Conservation (phyloP, 2,329 filamentous ascomycete genomes). For the Teratosphaeria destructans region DNA sequence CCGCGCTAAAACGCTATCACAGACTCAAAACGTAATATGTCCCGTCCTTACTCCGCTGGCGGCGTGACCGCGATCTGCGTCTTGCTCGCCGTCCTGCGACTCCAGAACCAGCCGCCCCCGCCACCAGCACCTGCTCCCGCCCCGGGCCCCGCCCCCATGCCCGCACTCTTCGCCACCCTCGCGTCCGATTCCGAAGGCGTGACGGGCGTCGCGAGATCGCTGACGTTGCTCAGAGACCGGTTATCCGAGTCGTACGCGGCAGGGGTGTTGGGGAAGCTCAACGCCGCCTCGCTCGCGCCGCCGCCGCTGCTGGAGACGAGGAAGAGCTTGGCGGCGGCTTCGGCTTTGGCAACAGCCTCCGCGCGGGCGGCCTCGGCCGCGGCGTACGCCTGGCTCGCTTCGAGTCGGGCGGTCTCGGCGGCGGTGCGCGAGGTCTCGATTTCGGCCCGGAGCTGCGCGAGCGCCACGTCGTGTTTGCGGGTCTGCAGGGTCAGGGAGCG, state of each 20-base stretch:
- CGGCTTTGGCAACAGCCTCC: background rate
- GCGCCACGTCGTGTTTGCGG: constrained; percentile 12
- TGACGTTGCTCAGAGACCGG: background rate
- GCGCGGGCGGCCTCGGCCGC: background rate
- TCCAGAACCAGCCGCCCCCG: constrained; percentile 24
- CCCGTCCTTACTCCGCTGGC: constrained; percentile 1
- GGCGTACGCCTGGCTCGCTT: background rate
- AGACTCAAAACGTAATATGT: too few species aligned
- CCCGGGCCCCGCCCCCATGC: constrained; percentile 2
- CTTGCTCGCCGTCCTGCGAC: constrained; percentile 18
- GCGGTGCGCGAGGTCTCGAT: constrained; percentile 6
- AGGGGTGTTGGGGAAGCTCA: constrained; percentile 7
- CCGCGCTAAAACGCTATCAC: background rate
- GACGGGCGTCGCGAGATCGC: constrained; percentile 1
- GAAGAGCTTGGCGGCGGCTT: background rate
- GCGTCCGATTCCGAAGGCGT: background rate
- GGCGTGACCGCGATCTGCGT: constrained; percentile 5
- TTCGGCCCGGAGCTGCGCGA: background rate
- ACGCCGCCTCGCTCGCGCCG: background rate
- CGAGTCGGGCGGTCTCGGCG: constrained; percentile 2
- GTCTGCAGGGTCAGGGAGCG: constrained; percentile 19
- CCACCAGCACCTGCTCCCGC: constrained; percentile 1
- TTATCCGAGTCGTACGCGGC: constrained; percentile 2
- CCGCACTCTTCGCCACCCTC: constrained; percentile 6
- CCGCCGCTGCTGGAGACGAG: background rate